Percentiles rank a stretch among this genome's conserved stretches.
phyloP scores from a whole-genome alignment of 768 basidiomycete genomes.

The Leccinum obscurum region DNA sequence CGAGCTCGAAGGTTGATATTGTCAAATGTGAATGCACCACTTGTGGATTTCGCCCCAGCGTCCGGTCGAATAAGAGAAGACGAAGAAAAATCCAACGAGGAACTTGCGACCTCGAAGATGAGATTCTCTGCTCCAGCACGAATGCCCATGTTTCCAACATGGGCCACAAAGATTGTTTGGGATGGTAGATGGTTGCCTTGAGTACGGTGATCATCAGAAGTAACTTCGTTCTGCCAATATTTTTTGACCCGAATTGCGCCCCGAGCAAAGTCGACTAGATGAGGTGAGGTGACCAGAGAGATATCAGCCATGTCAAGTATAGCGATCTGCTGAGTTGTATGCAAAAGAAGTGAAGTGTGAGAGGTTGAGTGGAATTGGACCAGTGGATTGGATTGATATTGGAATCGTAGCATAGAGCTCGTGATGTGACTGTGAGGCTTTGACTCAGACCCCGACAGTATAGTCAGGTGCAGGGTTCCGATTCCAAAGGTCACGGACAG shows the following conservation, averaged over 20 bases:
- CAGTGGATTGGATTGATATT: slow-evolving; percentile 19
- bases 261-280: slow-evolving; percentile 60
- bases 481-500: slow-evolving; percentile 20
- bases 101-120: slow-evolving; percentile 57
- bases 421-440: slow-evolving; percentile 26
- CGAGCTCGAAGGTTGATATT: slow-evolving; percentile 59
- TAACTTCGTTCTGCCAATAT: slow-evolving; percentile 24
- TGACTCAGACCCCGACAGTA: slow-evolving; percentile 19
- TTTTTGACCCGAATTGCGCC: slow-evolving; percentile 52
- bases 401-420: slow-evolving; percentile 27
- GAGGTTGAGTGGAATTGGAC: slow-evolving; percentile 13
- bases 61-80: slow-evolving; percentile 17
- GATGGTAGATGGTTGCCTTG: slow-evolving; percentile 10
- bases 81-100: slow-evolving; percentile 27
- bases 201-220: slow-evolving; percentile 1
- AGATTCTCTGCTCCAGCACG: slow-evolving; percentile 72
- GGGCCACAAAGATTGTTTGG: slow-evolving; percentile 41
- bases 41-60: slow-evolving; percentile 42
- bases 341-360: slow-evolving; percentile 15
- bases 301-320: slow-evolving; percentile 43
- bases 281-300: slow-evolving; percentile 49
- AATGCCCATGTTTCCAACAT: slow-evolving; percentile 47
- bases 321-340: slow-evolving; percentile 21
- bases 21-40: slow-evolving; percentile 49
- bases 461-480: slow-evolving; percentile 18